Evolutionary conservation across 2,329 filamentous ascomycete species (phyloP), one percentile per base, ranked within the genome.

Genomic region (Sporothrix variecibatus): DNA sequence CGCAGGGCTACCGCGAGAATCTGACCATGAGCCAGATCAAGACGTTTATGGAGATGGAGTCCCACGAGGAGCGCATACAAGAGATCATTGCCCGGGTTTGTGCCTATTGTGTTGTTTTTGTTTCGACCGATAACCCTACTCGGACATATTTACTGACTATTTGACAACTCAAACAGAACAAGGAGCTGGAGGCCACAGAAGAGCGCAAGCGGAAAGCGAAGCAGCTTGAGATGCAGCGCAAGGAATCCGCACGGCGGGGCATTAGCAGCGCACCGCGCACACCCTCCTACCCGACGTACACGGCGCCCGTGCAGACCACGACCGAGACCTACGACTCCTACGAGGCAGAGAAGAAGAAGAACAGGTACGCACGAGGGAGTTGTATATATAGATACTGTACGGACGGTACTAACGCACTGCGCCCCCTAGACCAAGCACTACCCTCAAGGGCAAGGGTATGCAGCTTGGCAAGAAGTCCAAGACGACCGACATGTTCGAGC

Each of bases 1-100:
- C 95, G 0, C 87, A 97, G 76, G 96, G 96, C 15, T 98, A 99
- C 85, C 86, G 96, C 80, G 96, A 99, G 86, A 99, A 99, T 83
- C 86, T 99, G 78, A 97, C 95, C 31, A 90, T 99, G 79, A 94
- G 91, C 84, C 97, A 99, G 85, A 99, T 99, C 87, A 98, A 97
- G 88, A 98, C 96, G 2, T 99, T 99, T 87, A 84, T 99, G 78
- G 97, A 98, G 81, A 99, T 99, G 96, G 96, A 99, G 84, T 96
- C 93, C 83, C 96, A 99, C 81, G 97, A 99, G 84, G 96, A 99
- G 87, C 91, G 96, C 81, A 98, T 99, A 78, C 96, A 99, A 83
- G 96, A 98, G 82, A 99, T 98, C 77, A 98, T 98, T 81, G 94
- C 94, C 76, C 89, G 94, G 82, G 93, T 95, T 90, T 76, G 87